phyloP scores from a whole-genome alignment of 495 filamentous ascomycete species.

The Lasiosphaeria miniovina region DNA sequence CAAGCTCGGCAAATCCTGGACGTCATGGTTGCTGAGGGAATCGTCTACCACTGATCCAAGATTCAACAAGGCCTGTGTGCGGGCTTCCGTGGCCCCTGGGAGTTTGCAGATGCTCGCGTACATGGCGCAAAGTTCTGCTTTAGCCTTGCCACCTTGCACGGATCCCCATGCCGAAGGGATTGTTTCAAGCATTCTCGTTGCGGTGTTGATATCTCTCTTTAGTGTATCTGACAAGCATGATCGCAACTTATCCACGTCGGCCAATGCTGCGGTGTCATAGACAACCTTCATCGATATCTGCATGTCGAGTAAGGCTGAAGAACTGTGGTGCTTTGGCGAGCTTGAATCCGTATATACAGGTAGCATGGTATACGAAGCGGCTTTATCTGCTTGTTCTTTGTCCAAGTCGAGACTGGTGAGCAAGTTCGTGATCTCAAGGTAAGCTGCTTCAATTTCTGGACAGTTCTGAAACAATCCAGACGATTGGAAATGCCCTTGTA shows the following conservation, averaged over 20 bases:
- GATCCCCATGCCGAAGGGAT: constrained; percentile 28
- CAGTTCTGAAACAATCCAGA: constrained; percentile 24
- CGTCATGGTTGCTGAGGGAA: constrained; percentile 11
- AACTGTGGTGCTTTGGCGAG: neutral
- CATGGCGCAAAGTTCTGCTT: constrained; percentile 22
- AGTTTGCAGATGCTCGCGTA: constrained; percentile 24
- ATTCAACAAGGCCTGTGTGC: constrained; percentile 35
- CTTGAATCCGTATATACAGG: neutral
- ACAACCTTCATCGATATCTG: constrained; percentile 19
- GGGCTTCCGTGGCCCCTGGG: constrained; percentile 33
- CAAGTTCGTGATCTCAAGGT: constrained; percentile 41
- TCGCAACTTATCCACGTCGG: constrained; percentile 16
- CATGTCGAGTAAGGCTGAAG: constrained; percentile 26
- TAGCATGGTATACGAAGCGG: neutral
- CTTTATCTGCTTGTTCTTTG: neutral
- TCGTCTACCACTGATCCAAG: constrained; percentile 35
- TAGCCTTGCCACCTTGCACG: neutral
- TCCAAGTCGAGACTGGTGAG: constrained; percentile 18
- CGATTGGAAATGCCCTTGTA: constrained; percentile 16
- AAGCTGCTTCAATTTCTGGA: constrained; percentile 38
- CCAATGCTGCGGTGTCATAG: constrained; percentile 16
- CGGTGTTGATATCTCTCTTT: constrained; percentile 28
- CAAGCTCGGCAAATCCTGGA: constrained; percentile 25
- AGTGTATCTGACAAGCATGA: constrained; percentile 15
- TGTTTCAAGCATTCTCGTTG: constrained; percentile 27